Evolutionary conservation across 2,329 filamentous ascomycete species (phyloP), one percentile per base, ranked within the genome.

Genomic region (Pseudocercospora ulei): DNA sequence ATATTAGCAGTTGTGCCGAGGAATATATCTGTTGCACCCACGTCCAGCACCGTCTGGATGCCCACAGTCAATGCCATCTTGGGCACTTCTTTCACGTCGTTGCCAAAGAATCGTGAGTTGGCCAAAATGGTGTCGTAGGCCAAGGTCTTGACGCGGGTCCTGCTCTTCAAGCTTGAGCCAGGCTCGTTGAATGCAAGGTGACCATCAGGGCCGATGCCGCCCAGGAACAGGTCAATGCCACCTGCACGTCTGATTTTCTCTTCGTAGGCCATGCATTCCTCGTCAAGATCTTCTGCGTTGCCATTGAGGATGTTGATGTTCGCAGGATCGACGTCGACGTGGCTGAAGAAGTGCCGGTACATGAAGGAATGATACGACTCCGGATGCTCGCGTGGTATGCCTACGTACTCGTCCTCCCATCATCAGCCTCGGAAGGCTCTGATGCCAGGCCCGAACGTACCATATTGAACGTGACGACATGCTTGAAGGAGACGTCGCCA

Each of bases 401-500:
- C 82, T 50, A 90, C 82, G 56, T 92, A 92, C 65, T 92, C 84
- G 64, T 92, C 84, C 77, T 81, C 50, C 18, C 7, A 29, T 18
- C 2, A 25, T 48, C 4, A 43, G 43, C 23, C 5, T 29, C 34
- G n/a, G n/a, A n/a, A 22, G 20, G 36, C 35, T 19, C 23, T 28
- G 17, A 8, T 16, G 22, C 16, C 23, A 9, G 17, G 16, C 13
- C 24, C 17, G 28, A n/a, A 31, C 22, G 29, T 14, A 81, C 78
- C 84, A 90, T 90, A 64, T 90, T 90, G 70, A 92, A 92, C 16
- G 84, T 92, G 57, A 90, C 74, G 55, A 92, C 82, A 79, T 92
- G 75, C 56, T 80, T 78, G 60, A 92, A 92, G 1, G 83, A 88
- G 55, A 92, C 78, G 57, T 83, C 65, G 55, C 78, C 78, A 49